Conservation (phyloP, 106 monocot genomes). For the Acorus calamus region DNA sequence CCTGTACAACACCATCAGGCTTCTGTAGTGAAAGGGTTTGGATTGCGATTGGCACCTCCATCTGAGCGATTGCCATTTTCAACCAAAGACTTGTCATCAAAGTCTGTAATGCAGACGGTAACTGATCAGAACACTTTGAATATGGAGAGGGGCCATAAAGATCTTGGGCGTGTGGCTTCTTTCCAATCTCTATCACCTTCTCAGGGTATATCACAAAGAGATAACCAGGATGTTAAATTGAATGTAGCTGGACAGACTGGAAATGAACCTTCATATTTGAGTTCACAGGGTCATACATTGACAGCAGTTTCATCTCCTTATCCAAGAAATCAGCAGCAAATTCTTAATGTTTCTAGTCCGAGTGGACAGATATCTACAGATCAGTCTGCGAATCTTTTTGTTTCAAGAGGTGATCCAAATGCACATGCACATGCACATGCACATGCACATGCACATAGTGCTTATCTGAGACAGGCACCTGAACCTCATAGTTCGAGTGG, state of each 20-base stretch:
- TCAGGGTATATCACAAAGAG: conserved; percentile 17
- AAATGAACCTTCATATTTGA: conserved; percentile 8
- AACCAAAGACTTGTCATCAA: too few relatives aligned
- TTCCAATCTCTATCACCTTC: conserved; percentile 11
- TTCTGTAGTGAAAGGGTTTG: too few relatives aligned
- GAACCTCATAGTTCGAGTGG: conserved; percentile 13
- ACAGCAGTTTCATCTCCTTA: background rate
- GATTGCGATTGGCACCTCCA: too few relatives aligned
- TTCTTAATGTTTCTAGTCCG: conserved; percentile 13
- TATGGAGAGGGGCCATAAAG: too few relatives aligned
- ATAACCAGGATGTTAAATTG: conserved; percentile 15
- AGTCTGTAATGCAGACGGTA: too few relatives aligned
- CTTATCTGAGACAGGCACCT: conserved; percentile 23
- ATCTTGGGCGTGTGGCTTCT: background rate
- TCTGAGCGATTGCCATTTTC: too few relatives aligned
- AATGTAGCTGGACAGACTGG: background rate
- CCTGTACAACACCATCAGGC: too few relatives aligned
- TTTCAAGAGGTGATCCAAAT: conserved; percentile 9
- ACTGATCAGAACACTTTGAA: too few relatives aligned
- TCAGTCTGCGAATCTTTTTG: conserved; percentile 10
- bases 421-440: too few relatives aligned
- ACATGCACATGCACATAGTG: conserved; percentile 5
- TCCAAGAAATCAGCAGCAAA: conserved; percentile 11
- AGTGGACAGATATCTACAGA: conserved; percentile 10
- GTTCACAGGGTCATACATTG: conserved; percentile 7